Evolutionary conservation across 345 rosid species (phyloP), one percentile per base, ranked within the genome.

Genomic region (Euclidium syriacum): DNA sequence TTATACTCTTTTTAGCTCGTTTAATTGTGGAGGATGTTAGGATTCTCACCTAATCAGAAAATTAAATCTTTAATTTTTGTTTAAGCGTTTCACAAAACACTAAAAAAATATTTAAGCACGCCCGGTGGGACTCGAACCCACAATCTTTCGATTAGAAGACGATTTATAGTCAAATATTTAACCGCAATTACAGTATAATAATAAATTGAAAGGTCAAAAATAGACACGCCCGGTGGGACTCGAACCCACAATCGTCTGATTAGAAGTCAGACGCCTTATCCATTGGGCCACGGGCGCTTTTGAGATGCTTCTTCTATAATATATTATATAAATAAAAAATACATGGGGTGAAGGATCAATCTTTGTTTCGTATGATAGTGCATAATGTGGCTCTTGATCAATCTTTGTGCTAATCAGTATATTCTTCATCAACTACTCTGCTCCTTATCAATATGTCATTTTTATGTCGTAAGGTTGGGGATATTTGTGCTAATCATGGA

Each of bases 211-310:
- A n/a, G n/a, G n/a, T n/a, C n/a, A n/a, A n/a, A n/a, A n/a, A n/a
- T 0, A 5, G 1, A 0, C 83, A 83, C 79, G 67, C 89, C 79
- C 81, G 79, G 84, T 80, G 87, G 85, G 89, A 83, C 82, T 82
- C 84, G 83, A 85, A 84, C 91, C 85, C 91, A 84, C 91, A 89
- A 83, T 84, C 94, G 78, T 65, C 74, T 82, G 87, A 88, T 82
- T 82, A 84, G 85, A 86, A 86, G 85, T 80, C 89, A 80, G 72
- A 75, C 83, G 87, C 84, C 87, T 85, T 80, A 82, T 85, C 90
- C 90, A 82, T 88, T 84, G 81, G 91, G 87, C 86, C 91, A 81
- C 78, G 80, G 70, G 70, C 20, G 70, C 70, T 38, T 12, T 32
- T 32, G 8, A 29, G 6, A 3, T 65, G 77, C 79, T 75, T 80